Percentiles rank a stretch among this genome's conserved stretches.
Evolutionary conservation across 2,329 filamentous ascomycete genomes (phyloP).

Genomic region (Aspergillus niger): DNA sequence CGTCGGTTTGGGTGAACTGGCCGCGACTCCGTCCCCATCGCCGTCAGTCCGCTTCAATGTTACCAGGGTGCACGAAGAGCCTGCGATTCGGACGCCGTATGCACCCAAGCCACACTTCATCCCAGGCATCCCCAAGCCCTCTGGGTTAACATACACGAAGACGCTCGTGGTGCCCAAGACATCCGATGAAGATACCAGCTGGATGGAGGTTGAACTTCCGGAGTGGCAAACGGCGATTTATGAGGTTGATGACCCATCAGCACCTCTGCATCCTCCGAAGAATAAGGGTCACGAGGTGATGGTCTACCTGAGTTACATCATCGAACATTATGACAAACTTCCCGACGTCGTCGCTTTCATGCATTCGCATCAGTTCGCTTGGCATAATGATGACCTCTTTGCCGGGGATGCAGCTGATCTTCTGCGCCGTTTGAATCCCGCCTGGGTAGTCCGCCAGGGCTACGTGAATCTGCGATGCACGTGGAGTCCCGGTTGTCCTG

Average conservation of each 20-base stretch:
- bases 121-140: conserved; percentile 44
- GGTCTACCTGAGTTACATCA: conserved; percentile 64
- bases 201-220: conserved; percentile 57
- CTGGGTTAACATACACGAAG: conserved; percentile 55
- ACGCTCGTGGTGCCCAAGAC: conserved; percentile 57
- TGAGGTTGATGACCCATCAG: conserved; percentile 54
- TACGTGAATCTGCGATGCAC: conserved; percentile 64
- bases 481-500: conserved; percentile 60
- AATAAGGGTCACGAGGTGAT: conserved; percentile 67
- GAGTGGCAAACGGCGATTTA: conserved; percentile 54
- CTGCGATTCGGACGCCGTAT: conserved; percentile 18
- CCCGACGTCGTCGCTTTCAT: conserved; percentile 63
- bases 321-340: conserved; percentile 62
- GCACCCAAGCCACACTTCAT: conserved; percentile 36
- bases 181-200: conserved; percentile 54
- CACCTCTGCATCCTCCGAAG: conserved; percentile 54
- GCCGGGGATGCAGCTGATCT: conserved; percentile 54
- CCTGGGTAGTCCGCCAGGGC: conserved; percentile 54
- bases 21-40: conserved; percentile 17
- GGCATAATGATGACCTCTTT: conserved; percentile 62
- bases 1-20: conserved; percentile 41
- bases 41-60: conserved; percentile 20
- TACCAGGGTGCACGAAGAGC: conserved; percentile 19
- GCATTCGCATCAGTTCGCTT: conserved; percentile 58
- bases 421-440: conserved; percentile 54